Percentiles rank a stretch among this genome's conserved stretches.
Evolutionary conservation across 139 green algal genomes (phyloP).

Genomic region (Chlamydomonas eustigma): DNA sequence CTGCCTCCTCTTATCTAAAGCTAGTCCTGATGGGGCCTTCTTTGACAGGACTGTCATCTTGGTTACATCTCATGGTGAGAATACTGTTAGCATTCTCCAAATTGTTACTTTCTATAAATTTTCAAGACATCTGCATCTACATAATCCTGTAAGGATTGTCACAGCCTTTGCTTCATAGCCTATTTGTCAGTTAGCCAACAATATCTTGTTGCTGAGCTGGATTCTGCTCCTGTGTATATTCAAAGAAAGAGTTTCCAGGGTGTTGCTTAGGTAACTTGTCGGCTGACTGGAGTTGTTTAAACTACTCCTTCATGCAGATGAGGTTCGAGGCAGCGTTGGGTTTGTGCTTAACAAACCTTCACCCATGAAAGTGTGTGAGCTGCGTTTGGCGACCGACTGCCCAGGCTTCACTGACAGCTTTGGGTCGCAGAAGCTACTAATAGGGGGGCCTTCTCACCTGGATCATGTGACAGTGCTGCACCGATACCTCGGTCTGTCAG

Average conservation of each 20-base stretch:
- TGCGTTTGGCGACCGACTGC: constrained; percentile 24
- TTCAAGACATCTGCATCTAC: too few relatives aligned
- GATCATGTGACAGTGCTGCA: constrained; percentile 49
- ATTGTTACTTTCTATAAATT: too few relatives aligned
- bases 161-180: too few relatives aligned
- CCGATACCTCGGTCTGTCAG: constrained; percentile 27
- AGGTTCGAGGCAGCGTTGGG: constrained; percentile 28
- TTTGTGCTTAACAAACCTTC: constrained; percentile 50
- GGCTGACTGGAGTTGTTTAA: too few relatives aligned
- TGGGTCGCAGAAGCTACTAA: constrained; percentile 27
- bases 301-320: too few relatives aligned
- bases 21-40: constrained; percentile 18
- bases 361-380: constrained; percentile 27
- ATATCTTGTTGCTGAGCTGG: too few relatives aligned
- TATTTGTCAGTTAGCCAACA: too few relatives aligned
- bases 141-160: too few relatives aligned
- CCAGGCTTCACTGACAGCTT: constrained; percentile 41
- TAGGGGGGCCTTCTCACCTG: constrained; percentile 45
- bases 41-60: constrained; percentile 34
- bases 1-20: constrained; percentile 36
- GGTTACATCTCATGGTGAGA: constrained; percentile 34
- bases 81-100: too few relatives aligned
- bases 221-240: too few relatives aligned
- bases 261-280: too few relatives aligned
- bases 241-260: too few relatives aligned